Base-by-base conservation (phyloP, 768 basidiomycete genomes). In the Chlorophyllum brunneum region DNA sequence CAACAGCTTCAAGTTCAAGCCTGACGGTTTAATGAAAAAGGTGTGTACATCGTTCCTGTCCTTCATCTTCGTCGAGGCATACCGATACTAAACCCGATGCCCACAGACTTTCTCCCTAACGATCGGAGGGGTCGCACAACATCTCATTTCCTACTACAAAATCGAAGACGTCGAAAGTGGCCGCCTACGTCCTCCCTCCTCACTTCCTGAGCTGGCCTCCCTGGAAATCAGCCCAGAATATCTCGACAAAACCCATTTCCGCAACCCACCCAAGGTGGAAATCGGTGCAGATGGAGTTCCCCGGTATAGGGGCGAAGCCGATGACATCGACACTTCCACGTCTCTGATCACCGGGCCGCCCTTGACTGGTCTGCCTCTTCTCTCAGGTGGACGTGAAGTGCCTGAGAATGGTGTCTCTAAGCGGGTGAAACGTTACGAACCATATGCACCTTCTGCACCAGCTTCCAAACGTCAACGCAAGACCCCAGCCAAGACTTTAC, bases 1-100 rank as follows among this genome's bases (percentile, higher is more conserved):
- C 7, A 94, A 92, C 69, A 88, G 83, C 65, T 87, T 89, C 77
- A 92, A 92, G 68, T 98, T 95, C 79, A 95, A 95, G 64, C 67
- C 78, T 0, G 87, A 92, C 52, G 95, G 95, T 5, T 79, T 98
- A 67, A 92, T 98, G 84, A 98, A 98, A 77, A 97, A 98, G 83
- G 95, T 93, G 39, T 59, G 81, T 31, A 30, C 26, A 39, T 34
- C 45, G 40, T 40, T 46, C 48, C 47, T 36, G 37, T 55, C 15
- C 52, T 37, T 40, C 34, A 43, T 16, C 18, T n/a, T n/a, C n/a
- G n/a, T n/a, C n/a, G n/a, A n/a, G n/a, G n/a, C 42, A 27, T 42
- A 31, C 43, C 31, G 38, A 30, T 15, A 48, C 41, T 37, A 47
- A 54, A 5, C 13, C 48, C 45, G 48, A 45, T 57, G 8, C 48